phyloP scores from a whole-genome alignment of 768 basidiomycete genomes.

The Pulveroboletus ravenelii region DNA sequence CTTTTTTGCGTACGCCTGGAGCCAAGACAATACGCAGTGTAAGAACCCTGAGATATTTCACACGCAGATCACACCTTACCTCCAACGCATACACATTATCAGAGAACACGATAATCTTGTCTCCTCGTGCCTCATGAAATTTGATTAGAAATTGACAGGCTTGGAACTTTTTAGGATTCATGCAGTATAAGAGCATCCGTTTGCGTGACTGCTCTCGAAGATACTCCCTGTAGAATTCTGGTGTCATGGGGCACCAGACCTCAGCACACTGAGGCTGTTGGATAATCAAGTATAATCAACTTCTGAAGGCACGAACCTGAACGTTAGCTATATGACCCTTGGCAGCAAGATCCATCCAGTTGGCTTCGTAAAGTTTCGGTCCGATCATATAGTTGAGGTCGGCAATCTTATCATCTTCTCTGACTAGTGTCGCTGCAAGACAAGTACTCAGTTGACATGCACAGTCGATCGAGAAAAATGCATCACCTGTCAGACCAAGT shows the following conservation, averaged over 20 bases:
- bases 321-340: conserved; percentile 99
- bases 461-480: not conserved
- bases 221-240: conserved; percentile 98
- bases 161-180: conserved; percentile 99
- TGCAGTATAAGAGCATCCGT: conserved; percentile 95
- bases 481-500: conserved; percentile 87
- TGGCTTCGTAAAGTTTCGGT: conserved; percentile 98
- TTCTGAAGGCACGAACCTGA: conserved; percentile 57
- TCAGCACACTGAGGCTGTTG: conserved; percentile 76
- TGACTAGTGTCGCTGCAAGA: conserved; percentile 83
- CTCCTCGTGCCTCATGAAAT: conserved; percentile 95
- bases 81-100: conserved; percentile 97
- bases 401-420: conserved; percentile 98
- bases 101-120: conserved; percentile 99
- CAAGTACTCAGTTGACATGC: conserved; percentile 1
- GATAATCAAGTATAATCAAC: not conserved
- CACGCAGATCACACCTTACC: conserved; percentile 42
- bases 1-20: conserved; percentile 87
- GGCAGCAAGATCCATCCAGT: conserved; percentile 99
- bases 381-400: conserved; percentile 99
- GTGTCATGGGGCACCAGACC: conserved; percentile 99
- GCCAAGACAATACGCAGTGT: not conserved
- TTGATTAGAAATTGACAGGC: conserved; percentile 98
- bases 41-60: not conserved
- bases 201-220: conserved; percentile 88